Percentiles rank a stretch among this genome's conserved stretches.
Evolutionary conservation across 202 grass and related monocot species (phyloP).

Genomic region (Saccharum hybrid): DNA sequence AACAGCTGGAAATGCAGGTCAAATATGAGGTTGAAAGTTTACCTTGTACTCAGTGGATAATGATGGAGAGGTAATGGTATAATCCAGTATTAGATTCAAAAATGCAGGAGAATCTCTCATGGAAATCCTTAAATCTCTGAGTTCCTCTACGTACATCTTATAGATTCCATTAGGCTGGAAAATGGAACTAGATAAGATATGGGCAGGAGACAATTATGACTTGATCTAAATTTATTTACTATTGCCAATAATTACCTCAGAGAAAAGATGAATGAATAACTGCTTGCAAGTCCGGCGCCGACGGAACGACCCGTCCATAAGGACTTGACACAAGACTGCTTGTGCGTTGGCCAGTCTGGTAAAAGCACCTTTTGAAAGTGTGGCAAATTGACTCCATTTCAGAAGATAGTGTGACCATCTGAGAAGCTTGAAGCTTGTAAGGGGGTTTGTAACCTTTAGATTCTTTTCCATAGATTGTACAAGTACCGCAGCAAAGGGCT

Average conservation of each 20-base stretch:
- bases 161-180: constrained; percentile 75
- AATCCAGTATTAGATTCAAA: constrained; percentile 78
- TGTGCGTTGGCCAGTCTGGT: constrained; percentile 81
- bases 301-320: constrained; percentile 77
- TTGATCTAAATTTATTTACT: constrained; percentile 25
- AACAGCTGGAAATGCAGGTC: constrained; percentile 5
- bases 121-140: constrained; percentile 82
- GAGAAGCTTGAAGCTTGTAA: constrained; percentile 84
- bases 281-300: constrained; percentile 65
- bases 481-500: constrained; percentile 68
- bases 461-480: constrained; percentile 92
- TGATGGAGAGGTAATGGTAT: constrained; percentile 60
- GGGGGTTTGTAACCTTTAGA: constrained; percentile 69
- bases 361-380: constrained; percentile 88
- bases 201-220: constrained; percentile 8
- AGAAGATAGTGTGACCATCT: constrained; percentile 90
- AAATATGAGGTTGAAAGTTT: constrained; percentile 32
- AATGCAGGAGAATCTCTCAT: constrained; percentile 69
- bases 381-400: constrained; percentile 79
- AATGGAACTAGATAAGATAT: constrained; percentile 48
- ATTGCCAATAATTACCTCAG: constrained; percentile 62
- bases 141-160: constrained; percentile 87
- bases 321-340: constrained; percentile 70
- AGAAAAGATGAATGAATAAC: constrained; percentile 71
- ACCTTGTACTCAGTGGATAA: constrained; percentile 83